These are phyloP conservation scores for Corynespora cassiicola DNA, from an alignment of 2,329 filamentous ascomycete genomes.

Conservation along the genomic window DNA sequence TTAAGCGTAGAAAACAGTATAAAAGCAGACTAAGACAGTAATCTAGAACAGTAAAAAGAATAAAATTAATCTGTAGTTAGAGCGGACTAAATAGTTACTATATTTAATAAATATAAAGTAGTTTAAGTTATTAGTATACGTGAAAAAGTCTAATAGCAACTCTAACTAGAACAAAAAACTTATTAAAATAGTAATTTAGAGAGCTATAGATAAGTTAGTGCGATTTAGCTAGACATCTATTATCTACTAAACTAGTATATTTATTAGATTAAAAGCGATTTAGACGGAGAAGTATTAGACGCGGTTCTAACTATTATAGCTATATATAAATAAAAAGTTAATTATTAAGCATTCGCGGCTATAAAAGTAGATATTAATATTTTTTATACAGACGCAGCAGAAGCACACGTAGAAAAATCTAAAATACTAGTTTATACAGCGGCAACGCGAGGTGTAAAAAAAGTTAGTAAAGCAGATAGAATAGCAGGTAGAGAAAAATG, in stretches of 20 bases:
- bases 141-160: constrained; percentile 17
- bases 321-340: constrained; percentile 18
- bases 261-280: constrained; percentile 22
- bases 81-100: constrained; percentile 14
- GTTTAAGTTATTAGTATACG: constrained; percentile 15
- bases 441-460: constrained; percentile 16
- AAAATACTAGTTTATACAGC: constrained; percentile 18
- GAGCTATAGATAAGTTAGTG: constrained; percentile 17
- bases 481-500: constrained; percentile 3
- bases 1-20: constrained; percentile 10
- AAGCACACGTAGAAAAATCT: constrained; percentile 18
- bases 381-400: constrained; percentile 18
- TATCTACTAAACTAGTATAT: constrained; percentile 13
- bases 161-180: constrained; percentile 13
- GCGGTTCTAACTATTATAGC: constrained; percentile 17
- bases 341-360: constrained; percentile 12
- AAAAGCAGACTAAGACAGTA: constrained; percentile 11
- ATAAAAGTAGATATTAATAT: constrained; percentile 26
- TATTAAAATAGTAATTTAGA: constrained; percentile 17
- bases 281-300: constrained; percentile 24
- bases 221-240: constrained; percentile 17
- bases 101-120: constrained; percentile 22
- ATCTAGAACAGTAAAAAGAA: constrained; percentile 15
- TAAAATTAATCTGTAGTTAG: constrained; percentile 19
- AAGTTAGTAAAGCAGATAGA: constrained; percentile 11